Conservation (phyloP, 1,139 yeast genomes). For the Hyphopichia burtonii region DNA sequence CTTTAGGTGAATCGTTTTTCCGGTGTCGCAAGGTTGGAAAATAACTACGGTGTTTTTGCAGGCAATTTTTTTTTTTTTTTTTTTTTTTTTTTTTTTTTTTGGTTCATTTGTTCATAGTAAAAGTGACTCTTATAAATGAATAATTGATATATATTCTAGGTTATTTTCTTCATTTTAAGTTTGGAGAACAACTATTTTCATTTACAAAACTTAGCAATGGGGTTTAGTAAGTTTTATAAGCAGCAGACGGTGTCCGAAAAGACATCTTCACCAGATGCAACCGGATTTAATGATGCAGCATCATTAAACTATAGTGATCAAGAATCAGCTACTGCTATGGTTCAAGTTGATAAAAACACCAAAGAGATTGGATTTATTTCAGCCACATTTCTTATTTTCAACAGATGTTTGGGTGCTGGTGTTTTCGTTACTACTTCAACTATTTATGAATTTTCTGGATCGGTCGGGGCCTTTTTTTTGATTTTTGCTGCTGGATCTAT, state of each 20-base stretch:
- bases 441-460: conserved; percentile 65
- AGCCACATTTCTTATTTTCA: conserved; percentile 67
- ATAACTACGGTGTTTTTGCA: no score
- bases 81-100: no score
- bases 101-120: no score
- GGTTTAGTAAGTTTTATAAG: conserved; percentile 10
- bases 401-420: conserved; percentile 87
- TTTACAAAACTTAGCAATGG: conserved; percentile 13
- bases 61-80: no score
- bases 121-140: no score
- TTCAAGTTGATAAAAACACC: conserved; percentile 50
- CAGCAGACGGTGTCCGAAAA: not conserved
- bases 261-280: conserved; percentile 10
- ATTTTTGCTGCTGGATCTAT: conserved; percentile 79
- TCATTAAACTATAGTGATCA: conserved; percentile 19
- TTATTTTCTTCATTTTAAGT: not conserved
- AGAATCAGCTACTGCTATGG: conserved; percentile 33
- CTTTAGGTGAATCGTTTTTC: no score
- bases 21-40: no score
- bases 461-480: conserved; percentile 70
- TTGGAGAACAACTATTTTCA: no score
- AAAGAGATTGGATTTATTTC: conserved; percentile 66
- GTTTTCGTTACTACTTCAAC: conserved; percentile 85
- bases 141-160: not conserved
- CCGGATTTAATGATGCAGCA: conserved; percentile 8